Evolutionary conservation across 345 rosid species (phyloP), one percentile per base, ranked within the genome.

Genomic region (Hibiscus trionum): DNA sequence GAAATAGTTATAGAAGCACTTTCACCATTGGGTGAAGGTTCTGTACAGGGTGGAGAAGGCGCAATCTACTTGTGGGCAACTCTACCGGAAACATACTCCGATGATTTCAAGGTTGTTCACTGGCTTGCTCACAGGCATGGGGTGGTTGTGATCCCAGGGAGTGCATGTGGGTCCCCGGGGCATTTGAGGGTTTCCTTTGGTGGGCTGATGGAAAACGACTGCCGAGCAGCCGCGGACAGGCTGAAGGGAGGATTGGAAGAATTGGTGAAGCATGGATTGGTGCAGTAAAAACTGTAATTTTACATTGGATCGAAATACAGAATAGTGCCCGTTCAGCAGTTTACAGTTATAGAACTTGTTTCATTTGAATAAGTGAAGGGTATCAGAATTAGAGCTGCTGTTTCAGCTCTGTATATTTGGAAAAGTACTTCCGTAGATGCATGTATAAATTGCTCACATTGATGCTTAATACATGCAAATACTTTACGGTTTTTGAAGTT

Each of bases 41-140:
- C 90, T 2, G 86, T 92, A 15, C 90, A 81, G 79, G 99, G 99
- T 11, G 98, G 98, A 73, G 99, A 95, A 83, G 98, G 99, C 3
- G 96, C 93, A 21, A 87, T 95, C 5, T 95, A 95, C 90, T 49
- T 95, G 71, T 95, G 98, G 99, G 98, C 89, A 2, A 92, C 78
- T 77, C 90, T 95, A 62, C 98, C 98, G 0, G 90, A 88, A 17
- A 67, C 80, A 61, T 64, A 77, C 16, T 14, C 3, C 0, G 77
- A 89, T 24, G 93, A 86, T 73, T 72, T 72, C n/a, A 83, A 79
- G 64, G 98, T 95, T 3, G 97, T 92, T 63, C 79, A 53, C 76
- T 95, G 99, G 99, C 90, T 95, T 1, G 99, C 91, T 24, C 83
- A 74, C 42, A 89, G 77, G 75, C 99, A 95, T 19, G 93, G 88